Evolutionary conservation across 2,329 filamentous ascomycete genomes (phyloP).

Genomic region (Pseudocercospora eumusae): DNA sequence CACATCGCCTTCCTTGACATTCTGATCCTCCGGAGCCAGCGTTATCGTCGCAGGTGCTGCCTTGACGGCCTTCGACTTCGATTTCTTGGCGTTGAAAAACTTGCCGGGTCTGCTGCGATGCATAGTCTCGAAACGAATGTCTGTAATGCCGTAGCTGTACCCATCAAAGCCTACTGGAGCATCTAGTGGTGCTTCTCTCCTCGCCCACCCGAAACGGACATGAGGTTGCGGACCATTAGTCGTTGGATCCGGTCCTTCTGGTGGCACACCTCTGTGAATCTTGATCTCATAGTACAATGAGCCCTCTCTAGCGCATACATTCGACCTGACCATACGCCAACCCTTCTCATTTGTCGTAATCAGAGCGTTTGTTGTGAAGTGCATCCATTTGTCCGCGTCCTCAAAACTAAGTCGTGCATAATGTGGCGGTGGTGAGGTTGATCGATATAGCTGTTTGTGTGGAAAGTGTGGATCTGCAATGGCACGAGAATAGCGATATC

Average conservation of each 20-base stretch:
- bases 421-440: constrained; percentile 82
- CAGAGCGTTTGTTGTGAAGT: constrained; percentile 69
- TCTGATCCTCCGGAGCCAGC: constrained; percentile 57
- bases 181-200: constrained; percentile 78
- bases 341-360: constrained; percentile 89
- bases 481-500: constrained; percentile 86
- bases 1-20: constrained; percentile 86
- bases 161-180: constrained; percentile 83
- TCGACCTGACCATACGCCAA: constrained; percentile 86
- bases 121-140: constrained; percentile 86
- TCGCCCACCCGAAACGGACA: constrained; percentile 82
- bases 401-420: constrained; percentile 87
- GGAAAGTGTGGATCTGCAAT: constrained; percentile 87
- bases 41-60: constrained; percentile 43
- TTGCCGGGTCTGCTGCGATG: constrained; percentile 92
- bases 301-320: constrained; percentile 86
- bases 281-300: constrained; percentile 94
- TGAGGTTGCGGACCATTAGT: constrained; percentile 53
- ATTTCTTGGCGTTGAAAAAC: constrained; percentile 58
- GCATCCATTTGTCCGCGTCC: constrained; percentile 82
- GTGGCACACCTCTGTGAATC: constrained; percentile 73
- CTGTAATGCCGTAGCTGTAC: constrained; percentile 91
- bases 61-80: constrained; percentile 41
- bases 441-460: constrained; percentile 83
- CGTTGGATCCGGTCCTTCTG: constrained; percentile 45